These are phyloP conservation scores for Alternaria triticimaculans DNA, from an alignment of 2,329 filamentous ascomycete genomes.

Conservation along the genomic window DNA sequence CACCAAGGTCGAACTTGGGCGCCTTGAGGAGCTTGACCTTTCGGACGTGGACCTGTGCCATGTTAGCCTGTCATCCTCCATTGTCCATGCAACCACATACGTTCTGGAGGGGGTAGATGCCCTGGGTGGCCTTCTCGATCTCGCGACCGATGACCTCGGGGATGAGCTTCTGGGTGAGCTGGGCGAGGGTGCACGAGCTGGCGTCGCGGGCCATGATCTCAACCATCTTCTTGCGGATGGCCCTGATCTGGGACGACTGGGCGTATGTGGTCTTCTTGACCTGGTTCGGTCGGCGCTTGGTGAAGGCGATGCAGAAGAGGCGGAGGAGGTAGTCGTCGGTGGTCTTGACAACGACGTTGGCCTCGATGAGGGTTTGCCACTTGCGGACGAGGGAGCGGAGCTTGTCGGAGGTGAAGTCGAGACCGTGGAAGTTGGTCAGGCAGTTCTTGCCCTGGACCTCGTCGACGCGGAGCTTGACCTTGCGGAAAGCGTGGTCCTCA, in stretches of 20 bases:
- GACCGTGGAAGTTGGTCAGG: constrained; percentile 99
- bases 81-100: constrained; percentile 59
- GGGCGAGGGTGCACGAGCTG: constrained; percentile 88
- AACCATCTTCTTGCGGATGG: constrained; percentile 99
- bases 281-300: constrained; percentile 98
- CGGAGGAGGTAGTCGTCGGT: constrained; percentile 99
- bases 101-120: constrained; percentile 99
- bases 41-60: constrained; percentile 89
- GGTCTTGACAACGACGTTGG: constrained; percentile 99
- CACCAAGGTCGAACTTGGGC: constrained; percentile 98
- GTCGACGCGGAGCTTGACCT: constrained; percentile 98
- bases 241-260: constrained; percentile 93
- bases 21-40: constrained; percentile 99
- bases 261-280: constrained; percentile 99
- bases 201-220: constrained; percentile 99
- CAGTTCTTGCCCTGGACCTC: constrained; percentile 99
- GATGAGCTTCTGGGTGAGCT: constrained; percentile 98
- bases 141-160: constrained; percentile 99
- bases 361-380: constrained; percentile 99
- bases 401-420: constrained; percentile 99
- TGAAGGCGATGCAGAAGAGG: constrained; percentile 99
- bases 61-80: constrained; percentile 26
- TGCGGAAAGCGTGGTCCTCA: constrained; percentile 99
- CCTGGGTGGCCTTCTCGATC: constrained; percentile 99
- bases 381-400: constrained; percentile 98